Evolutionary conservation across 2,329 filamentous ascomycete species (phyloP), one percentile per base, ranked within the genome.

Genomic region (Colletotrichum tropicicola): DNA sequence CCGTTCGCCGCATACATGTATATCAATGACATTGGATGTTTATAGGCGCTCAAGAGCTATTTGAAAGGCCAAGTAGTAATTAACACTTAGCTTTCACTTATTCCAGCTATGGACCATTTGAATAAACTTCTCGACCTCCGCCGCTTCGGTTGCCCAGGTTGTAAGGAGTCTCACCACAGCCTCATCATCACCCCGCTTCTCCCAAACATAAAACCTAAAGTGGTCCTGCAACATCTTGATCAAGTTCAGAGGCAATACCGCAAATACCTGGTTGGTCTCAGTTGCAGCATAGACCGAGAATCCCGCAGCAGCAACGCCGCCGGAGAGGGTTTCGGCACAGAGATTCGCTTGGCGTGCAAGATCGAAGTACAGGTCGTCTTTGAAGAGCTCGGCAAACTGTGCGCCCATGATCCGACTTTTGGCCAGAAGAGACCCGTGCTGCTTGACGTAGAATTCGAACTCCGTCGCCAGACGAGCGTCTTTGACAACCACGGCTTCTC

Each of bases 191-290:
- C 77, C 77, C 23, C 73, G 70, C 59, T 78, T 77, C 37, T 85
- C 81, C 83, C 83, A 84, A 0, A 80, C 76, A 65, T 85, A 83
- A 55, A 85, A 85, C 1, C 71, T 69, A 59, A 83, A 85, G 6
- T 74, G 69, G 43, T 80, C 75, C 64, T 83, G 78, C 35, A 85
- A 67, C 21, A 68, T 69, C 3, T 74, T 70, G 21, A 83, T 75
- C 35, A 84, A 51, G 0, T 67, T 68, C 12, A 77, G 37, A 0
- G 82, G 82, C 4, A 85, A 67, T 2, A 79, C 73, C 0, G 80
- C 80, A 73, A 85, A 85, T 3, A 85, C 82, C 68, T 85, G 83
- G 55, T 85, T 85, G 8, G 83, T 85, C 70, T 84, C 79, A 1
- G 82, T 84, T 19, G 76, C 76, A 0, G 81, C 82, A 15, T 74